Evolutionary conservation across 805 yeast species (phyloP).

Genomic region (Blastobotrys parvus): DNA sequence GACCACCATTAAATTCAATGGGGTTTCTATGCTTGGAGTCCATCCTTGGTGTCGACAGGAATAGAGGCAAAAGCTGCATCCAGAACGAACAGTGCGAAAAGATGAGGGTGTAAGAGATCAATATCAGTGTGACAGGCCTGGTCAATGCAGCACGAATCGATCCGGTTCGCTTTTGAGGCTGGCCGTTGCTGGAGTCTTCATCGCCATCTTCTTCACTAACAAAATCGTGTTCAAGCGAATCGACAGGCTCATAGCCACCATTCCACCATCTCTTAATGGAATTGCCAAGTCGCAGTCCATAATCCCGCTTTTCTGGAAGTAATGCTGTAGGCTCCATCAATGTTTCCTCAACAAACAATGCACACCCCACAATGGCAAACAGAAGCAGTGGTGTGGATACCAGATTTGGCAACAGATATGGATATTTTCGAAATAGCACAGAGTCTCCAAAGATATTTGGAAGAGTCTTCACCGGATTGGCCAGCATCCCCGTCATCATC

Average conservation of each 20-base stretch:
- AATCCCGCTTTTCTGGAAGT: conserved; percentile 13
- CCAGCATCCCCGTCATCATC: conserved; percentile 44
- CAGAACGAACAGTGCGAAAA: conserved; percentile 42
- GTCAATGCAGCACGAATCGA: conserved; percentile 15
- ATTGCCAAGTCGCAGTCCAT: conserved; percentile 15
- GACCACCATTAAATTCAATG: conserved; percentile 42
- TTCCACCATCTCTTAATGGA: conserved; percentile 5
- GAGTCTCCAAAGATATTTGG: conserved; percentile 22
- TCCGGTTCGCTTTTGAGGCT: background rate
- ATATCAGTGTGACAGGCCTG: conserved; percentile 16
- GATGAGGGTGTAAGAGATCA: conserved; percentile 21
- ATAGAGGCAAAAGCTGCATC: conserved; percentile 48
- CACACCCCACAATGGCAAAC: conserved; percentile 12
- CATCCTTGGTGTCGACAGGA: conserved; percentile 33
- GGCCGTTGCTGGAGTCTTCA: background rate
- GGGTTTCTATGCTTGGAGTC: conserved; percentile 32
- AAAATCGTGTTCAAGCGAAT: background rate
- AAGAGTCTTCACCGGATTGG: conserved; percentile 33
- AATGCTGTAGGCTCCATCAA: conserved; percentile 8
- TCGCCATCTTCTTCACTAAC: conserved; percentile 7
- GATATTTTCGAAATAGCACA: conserved; percentile 28
- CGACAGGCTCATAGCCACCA: background rate
- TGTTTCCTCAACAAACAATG: conserved; percentile 21
- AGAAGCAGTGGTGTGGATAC: conserved; percentile 34
- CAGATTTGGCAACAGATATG: conserved; percentile 46